These are phyloP conservation scores for Ophiostoma sp. DNA, from an alignment of 2,329 filamentous ascomycete species.

Conservation along the genomic window DNA sequence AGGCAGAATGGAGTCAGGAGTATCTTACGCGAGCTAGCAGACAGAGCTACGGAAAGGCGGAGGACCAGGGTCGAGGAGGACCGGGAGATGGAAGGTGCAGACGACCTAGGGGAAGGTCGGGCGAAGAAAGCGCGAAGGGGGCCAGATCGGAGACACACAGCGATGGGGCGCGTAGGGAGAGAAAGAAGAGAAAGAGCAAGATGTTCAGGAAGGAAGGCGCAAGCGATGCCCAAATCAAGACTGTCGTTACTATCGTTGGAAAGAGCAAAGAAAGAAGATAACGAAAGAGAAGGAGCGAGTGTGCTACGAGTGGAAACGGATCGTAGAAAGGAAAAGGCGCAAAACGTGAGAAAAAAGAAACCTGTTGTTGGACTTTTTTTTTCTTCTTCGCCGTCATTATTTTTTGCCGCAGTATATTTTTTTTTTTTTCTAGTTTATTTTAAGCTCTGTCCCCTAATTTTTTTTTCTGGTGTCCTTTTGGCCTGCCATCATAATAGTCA, in stretches of 20 bases:
- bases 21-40: constrained; percentile 22
- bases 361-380: constrained; percentile 5
- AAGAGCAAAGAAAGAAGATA: constrained; percentile 8
- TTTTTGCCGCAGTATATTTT: constrained; percentile 16
- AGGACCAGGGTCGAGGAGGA: constrained; percentile 9
- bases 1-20: not conserved
- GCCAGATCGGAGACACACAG: constrained; percentile 1
- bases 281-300: constrained; percentile 15
- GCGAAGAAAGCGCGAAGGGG: constrained; percentile 17
- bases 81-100: constrained; percentile 13
- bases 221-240: not conserved
- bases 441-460: constrained; percentile 15
- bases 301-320: not conserved
- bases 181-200: not conserved
- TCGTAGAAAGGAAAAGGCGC: constrained; percentile 11
- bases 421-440: not conserved
- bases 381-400: constrained; percentile 5
- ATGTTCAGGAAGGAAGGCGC: not conserved
- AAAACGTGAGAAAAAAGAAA: constrained; percentile 19
- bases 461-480: not conserved
- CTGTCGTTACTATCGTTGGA: not conserved
- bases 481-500: not conserved
- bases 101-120: constrained; percentile 1
- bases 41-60: constrained; percentile 17
- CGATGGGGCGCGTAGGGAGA: constrained; percentile 1